These are phyloP conservation scores for Candida xiaguanensis DNA, from an alignment of 805 yeast species.

Conservation along the genomic window DNA sequence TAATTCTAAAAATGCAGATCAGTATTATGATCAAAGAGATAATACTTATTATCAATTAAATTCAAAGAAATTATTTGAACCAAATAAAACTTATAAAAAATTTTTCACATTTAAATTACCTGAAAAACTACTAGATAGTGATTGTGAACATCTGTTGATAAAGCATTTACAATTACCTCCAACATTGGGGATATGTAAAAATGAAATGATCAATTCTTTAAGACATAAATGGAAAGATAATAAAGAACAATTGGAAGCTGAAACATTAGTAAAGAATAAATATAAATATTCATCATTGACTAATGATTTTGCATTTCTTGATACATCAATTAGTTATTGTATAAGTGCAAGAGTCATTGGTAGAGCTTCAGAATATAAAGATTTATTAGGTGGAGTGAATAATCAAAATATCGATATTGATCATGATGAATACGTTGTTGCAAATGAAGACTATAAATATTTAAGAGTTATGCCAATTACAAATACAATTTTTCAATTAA, in stretches of 20 bases:
- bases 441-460: slow-evolving; percentile 23
- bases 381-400: slow-evolving; percentile 11
- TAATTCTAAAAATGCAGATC: slow-evolving; percentile 9
- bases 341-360: slow-evolving; percentile 37
- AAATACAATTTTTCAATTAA: slow-evolving; percentile 23
- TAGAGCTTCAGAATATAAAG: slow-evolving; percentile 27
- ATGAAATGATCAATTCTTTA: slow-evolving; percentile 22
- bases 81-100: slow-evolving; percentile 33
- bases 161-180: slow-evolving; percentile 38
- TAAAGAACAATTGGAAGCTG: slow-evolving; percentile 1
- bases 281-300: slow-evolving; percentile 16
- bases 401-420: slow-evolving; percentile 6
- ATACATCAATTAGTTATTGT: slow-evolving; percentile 28
- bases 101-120: slow-evolving; percentile 40
- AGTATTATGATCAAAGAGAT: slow-evolving; percentile 28
- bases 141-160: slow-evolving; percentile 32
- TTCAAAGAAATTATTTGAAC: slow-evolving; percentile 22
- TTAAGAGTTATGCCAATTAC: slow-evolving; percentile 22
- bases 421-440: slow-evolving; percentile 28
- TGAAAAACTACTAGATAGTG: slow-evolving; percentile 30
- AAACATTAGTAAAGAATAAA: not conserved
- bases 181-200: slow-evolving; percentile 30
- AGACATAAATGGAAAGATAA: slow-evolving; percentile 23
- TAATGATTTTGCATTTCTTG: slow-evolving; percentile 28
- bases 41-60: slow-evolving; percentile 24